These are phyloP conservation scores for Hydrangea macrophylla DNA, from an alignment of 148 eudicot genomes.

Conservation along the genomic window DNA sequence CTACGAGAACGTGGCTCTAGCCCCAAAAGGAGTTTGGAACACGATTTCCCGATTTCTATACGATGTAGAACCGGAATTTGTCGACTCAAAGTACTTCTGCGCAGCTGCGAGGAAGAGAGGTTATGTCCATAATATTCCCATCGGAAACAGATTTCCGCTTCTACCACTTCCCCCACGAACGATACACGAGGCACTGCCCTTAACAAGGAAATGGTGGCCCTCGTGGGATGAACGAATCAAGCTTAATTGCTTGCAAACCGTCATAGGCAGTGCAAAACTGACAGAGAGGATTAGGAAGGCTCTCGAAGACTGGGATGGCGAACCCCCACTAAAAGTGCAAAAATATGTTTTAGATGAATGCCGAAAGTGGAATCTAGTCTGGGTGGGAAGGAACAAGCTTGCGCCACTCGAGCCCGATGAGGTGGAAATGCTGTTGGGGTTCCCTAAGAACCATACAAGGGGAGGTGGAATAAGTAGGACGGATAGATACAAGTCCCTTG, in stretches of 20 bases:
- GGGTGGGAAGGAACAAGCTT: constrained; percentile 87
- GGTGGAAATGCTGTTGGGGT: constrained; percentile 81
- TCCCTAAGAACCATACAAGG: constrained; percentile 82
- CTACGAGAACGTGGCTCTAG: constrained; percentile 90
- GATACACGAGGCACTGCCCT: constrained; percentile 66
- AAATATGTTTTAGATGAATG: constrained; percentile 60
- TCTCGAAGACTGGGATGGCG: constrained; percentile 51
- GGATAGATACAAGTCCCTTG: constrained; percentile 80
- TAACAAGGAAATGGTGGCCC: constrained; percentile 85
- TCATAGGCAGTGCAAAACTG: constrained; percentile 67
- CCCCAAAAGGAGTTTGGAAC: constrained; percentile 93
- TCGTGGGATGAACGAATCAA: constrained; percentile 69
- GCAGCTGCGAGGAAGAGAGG: constrained; percentile 90
- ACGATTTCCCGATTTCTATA: constrained; percentile 67
- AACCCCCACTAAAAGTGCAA: constrained; percentile 56
- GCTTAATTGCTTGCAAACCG: constrained; percentile 79
- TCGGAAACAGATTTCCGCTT: constrained; percentile 54
- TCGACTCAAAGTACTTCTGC: constrained; percentile 77
- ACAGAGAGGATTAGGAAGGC: constrained; percentile 65
- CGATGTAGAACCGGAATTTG: constrained; percentile 83
- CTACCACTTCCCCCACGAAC: constrained; percentile 76
- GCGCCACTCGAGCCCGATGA: constrained; percentile 93
- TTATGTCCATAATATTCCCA: constrained; percentile 80
- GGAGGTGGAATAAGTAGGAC: constrained; percentile 95
- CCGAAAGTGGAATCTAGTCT: constrained; percentile 82